Conservation (phyloP, 2,329 filamentous ascomycete genomes). For the Gliomastix tumulicola region DNA sequence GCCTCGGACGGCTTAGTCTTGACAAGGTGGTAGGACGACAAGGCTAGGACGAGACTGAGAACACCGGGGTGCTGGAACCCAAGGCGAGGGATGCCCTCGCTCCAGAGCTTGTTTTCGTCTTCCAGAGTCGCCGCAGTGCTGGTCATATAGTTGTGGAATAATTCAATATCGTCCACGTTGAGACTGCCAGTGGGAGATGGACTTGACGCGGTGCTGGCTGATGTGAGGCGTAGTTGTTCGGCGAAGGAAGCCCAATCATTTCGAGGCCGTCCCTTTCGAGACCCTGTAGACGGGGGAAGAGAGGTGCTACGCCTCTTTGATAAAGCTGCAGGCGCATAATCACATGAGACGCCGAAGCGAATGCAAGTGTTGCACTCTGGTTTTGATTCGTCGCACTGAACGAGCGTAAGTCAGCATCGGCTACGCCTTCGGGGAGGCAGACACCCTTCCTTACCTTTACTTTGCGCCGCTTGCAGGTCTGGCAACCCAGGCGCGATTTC, state of each 20-base stretch:
- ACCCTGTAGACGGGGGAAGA: constrained; percentile 2
- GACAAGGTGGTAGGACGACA: constrained; percentile 13
- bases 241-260: constrained; percentile 7
- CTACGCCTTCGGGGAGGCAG: too few relatives aligned
- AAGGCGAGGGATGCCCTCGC: constrained; percentile 10
- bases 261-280: constrained; percentile 7
- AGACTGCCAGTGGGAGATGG: too few relatives aligned
- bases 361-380: constrained; percentile 9
- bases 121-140: constrained; percentile 8
- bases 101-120: constrained; percentile 11
- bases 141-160: constrained; percentile 14
- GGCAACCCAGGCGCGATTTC: constrained; percentile 10
- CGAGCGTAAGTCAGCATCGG: background rate
- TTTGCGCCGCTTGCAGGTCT: constrained; percentile 10
- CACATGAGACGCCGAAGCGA: constrained; percentile 9
- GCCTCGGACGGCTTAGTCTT: constrained; percentile 3
- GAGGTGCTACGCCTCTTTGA: too few relatives aligned
- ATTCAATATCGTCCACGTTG: constrained; percentile 13
- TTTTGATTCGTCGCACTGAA: constrained; percentile 11
- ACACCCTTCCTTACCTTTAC: constrained; percentile 8
- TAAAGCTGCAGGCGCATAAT: constrained; percentile 8
- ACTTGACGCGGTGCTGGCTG: too few relatives aligned
- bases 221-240: constrained; percentile 2
- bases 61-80: constrained; percentile 14
- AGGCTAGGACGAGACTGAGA: constrained; percentile 13